A percentile compares a stretch with the other conserved stretches of the same genome.
These are phyloP conservation scores for Aspergillus sp. DNA, from an alignment of 2,329 filamentous ascomycete species.

Conservation along the genomic window DNA sequence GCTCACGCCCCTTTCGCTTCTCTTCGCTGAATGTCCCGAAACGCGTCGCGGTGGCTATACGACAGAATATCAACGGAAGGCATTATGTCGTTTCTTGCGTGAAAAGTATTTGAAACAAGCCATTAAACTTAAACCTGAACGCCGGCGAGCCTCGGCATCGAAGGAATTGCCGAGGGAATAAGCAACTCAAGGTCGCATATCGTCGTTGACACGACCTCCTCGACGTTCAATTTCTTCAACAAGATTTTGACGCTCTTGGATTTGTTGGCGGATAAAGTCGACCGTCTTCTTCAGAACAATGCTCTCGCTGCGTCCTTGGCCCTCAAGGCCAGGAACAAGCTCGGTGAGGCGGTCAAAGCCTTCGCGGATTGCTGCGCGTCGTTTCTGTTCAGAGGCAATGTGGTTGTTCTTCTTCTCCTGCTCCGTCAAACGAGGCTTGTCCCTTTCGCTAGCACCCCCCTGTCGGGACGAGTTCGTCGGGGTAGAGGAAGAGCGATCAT, in stretches of 20 bases:
- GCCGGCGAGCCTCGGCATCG: constrained; percentile 2
- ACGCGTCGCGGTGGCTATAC: neutral
- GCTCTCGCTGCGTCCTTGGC: constrained; percentile 81
- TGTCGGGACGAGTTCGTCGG: constrained; percentile 33
- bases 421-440: constrained; percentile 66
- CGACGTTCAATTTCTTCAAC: constrained; percentile 59
- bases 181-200: constrained; percentile 25
- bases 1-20: neutral
- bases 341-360: constrained; percentile 80
- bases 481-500: constrained; percentile 36
- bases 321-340: constrained; percentile 77
- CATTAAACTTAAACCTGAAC: constrained; percentile 4
- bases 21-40: neutral
- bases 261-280: constrained; percentile 62
- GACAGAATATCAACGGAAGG: neutral
- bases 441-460: constrained; percentile 33
- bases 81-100: neutral
- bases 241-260: constrained; percentile 59
- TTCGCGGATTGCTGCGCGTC: constrained; percentile 72
- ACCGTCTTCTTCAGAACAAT: constrained; percentile 74
- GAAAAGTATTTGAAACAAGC: constrained; percentile 3
- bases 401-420: constrained; percentile 73
- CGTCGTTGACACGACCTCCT: constrained; percentile 55
- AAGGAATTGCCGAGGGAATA: neutral
- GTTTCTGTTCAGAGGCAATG: constrained; percentile 65